These are phyloP conservation scores for Cystobasidiaceae sp. DNA, from an alignment of 1,284 basidiomycete genomes.

Conservation along the genomic window DNA sequence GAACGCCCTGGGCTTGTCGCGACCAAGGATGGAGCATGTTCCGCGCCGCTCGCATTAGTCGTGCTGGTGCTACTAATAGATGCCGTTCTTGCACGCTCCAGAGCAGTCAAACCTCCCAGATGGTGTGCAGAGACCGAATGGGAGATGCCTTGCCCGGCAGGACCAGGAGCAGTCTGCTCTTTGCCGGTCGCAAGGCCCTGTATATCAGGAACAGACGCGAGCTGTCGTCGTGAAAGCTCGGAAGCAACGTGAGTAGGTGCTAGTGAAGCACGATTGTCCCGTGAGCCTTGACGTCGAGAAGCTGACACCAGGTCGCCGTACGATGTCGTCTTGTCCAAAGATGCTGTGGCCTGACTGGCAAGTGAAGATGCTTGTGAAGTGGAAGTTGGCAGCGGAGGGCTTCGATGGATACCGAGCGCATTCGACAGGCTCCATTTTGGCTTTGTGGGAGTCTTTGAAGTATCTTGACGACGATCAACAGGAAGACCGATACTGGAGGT, in stretches of 20 bases:
- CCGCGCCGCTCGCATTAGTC: constrained; percentile 18
- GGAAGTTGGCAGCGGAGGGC: constrained; percentile 57
- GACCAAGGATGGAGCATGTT: constrained; percentile 29
- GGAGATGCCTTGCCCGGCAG: constrained; percentile 5
- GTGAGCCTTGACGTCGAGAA: constrained; percentile 53
- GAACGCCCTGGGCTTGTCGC: constrained; percentile 38
- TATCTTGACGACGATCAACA: constrained; percentile 29
- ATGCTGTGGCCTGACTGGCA: background rate
- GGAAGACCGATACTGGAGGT: background rate
- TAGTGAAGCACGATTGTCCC: background rate
- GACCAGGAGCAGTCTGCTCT: background rate
- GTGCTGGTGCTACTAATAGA: constrained; percentile 36
- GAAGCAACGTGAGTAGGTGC: background rate
- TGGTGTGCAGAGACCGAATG: constrained; percentile 32
- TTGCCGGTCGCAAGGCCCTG: constrained; percentile 29
- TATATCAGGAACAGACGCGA: constrained; percentile 40
- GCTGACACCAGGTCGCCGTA: constrained; percentile 38
- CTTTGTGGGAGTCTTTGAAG: constrained; percentile 48
- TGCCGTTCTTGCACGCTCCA: constrained; percentile 28
- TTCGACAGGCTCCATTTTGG: constrained; percentile 89
- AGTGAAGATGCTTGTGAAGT: constrained; percentile 17
- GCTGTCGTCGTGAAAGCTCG: constrained; percentile 33
- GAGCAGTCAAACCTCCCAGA: background rate
- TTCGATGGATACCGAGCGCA: constrained; percentile 56
- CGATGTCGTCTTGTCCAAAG: constrained; percentile 42